phyloP scores from a whole-genome alignment of 805 yeast genomes.

The Groenewaldozyma tartarivorans region DNA sequence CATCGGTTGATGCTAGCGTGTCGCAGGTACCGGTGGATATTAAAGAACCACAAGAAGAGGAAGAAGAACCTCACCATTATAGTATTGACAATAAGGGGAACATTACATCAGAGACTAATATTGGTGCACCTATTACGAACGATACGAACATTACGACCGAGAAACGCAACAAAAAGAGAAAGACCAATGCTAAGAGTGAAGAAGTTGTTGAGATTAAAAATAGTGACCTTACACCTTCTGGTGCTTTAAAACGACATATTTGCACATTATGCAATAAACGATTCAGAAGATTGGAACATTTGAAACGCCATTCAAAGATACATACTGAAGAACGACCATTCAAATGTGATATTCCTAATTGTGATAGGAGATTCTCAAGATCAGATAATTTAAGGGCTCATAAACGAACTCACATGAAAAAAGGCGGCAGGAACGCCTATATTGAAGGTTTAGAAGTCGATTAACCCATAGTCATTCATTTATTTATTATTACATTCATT shows the following conservation, averaged over 20 bases:
- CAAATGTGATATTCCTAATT: slow-evolving; percentile 43
- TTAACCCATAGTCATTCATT: slow-evolving; percentile 2
- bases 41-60: neutral
- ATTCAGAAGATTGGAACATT: slow-evolving; percentile 34
- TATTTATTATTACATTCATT: slow-evolving; percentile 5
- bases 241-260: slow-evolving; percentile 10
- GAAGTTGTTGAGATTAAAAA: no score
- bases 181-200: no score
- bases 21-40: slow-evolving; percentile 1
- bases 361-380: slow-evolving; percentile 59
- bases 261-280: slow-evolving; percentile 30
- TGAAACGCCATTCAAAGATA: slow-evolving; percentile 51
- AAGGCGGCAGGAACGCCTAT: slow-evolving; percentile 32
- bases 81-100: neutral
- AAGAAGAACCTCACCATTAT: no score
- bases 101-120: no score
- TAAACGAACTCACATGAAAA: slow-evolving; percentile 50
- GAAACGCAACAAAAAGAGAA: neutral
- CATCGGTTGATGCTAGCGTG: neutral
- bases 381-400: slow-evolving; percentile 79
- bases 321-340: slow-evolving; percentile 79
- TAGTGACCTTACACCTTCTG: neutral
- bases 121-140: no score
- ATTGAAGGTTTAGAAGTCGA: slow-evolving; percentile 27
- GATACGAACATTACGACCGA: no score